phyloP scores from a whole-genome alignment of 257 asterid genomes.

The Nicotiana noctiflora region DNA sequence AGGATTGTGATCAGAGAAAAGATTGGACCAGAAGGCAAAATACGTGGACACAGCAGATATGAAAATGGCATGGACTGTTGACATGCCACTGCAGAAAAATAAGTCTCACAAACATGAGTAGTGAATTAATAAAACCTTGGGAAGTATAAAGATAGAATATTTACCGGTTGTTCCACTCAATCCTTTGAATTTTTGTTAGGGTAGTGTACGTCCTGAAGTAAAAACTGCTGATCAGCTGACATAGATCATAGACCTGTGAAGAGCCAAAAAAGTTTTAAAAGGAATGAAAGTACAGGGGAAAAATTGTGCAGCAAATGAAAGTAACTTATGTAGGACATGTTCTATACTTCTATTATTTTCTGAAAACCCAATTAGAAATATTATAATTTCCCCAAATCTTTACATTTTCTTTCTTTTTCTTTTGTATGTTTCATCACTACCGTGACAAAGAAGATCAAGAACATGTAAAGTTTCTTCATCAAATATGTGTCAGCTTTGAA shows the following conservation, averaged over 20 bases:
- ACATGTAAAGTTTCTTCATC: constrained; percentile 2
- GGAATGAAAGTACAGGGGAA: background rate
- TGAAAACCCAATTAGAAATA: background rate
- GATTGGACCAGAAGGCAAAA: constrained; percentile 82
- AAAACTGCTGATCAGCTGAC: constrained; percentile 72
- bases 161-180: constrained; percentile 96
- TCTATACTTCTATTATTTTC: background rate
- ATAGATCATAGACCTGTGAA: constrained; percentile 69
- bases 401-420: background rate
- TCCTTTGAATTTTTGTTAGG: constrained; percentile 74
- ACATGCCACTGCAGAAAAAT: constrained; percentile 66
- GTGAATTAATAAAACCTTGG: constrained; percentile 8
- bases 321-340: background rate
- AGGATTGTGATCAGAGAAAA: constrained; percentile 57
- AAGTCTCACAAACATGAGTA: constrained; percentile 21
- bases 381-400: background rate
- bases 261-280: constrained; percentile 14
- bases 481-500: background rate
- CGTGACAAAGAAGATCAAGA: background rate
- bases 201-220: constrained; percentile 63
- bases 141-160: background rate
- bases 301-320: background rate
- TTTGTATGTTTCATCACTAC: background rate
- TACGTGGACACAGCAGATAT: constrained; percentile 62
- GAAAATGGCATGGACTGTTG: constrained; percentile 87